Base-by-base conservation (phyloP, 2,329 filamentous ascomycete genomes). In the Penicillium sp. region DNA sequence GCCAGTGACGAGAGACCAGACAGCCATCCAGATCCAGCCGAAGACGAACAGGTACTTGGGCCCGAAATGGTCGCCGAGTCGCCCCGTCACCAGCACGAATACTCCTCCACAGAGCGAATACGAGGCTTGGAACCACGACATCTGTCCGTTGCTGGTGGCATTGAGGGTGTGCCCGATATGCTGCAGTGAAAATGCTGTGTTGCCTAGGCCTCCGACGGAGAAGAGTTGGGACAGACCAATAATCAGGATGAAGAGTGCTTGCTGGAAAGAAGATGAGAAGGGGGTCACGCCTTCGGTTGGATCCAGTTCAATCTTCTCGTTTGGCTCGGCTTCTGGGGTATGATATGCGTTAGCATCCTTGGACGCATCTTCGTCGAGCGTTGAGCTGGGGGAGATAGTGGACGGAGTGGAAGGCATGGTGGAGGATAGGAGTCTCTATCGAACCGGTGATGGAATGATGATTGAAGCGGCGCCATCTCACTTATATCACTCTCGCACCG, bases 1-100 rank as follows among this genome's bases (percentile, higher is more conserved):
- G 2, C 72, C 75, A 4, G 65, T 65, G 17, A 75, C 53, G 11
- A 73, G 43, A 10, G 70, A 73, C 66, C 68, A 75, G 1, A 76
- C 25, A 1, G 64, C 69, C 43, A 75, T 74, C 73, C 74, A 77
- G 25, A 59, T 33, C 43, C 69, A 76, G 0, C 74, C 75, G 19
- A 72, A 55, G 16, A 77, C 51, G 41, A 77, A 67, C 42, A 77
- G 63, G 3, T 54, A 61, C 54, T 74, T 75, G 53, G 74, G 70
- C 5, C 74, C 75, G 41, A 70, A 75, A 19, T 75, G 45, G 53
- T 76, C 73, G 9, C 74, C 74, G 2, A 76, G 62, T 3, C 73
- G 65, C 1, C 74, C 74, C 1, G 72, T 68, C 3, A 73, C 51
- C 7, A 77, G 62, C 36, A 77, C 75, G 50, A 76, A 75, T 4